Percentiles rank a stretch among this genome's conserved stretches.
Conservation (phyloP, 1,284 basidiomycete genomes). For the Phylloporus sp. region DNA sequence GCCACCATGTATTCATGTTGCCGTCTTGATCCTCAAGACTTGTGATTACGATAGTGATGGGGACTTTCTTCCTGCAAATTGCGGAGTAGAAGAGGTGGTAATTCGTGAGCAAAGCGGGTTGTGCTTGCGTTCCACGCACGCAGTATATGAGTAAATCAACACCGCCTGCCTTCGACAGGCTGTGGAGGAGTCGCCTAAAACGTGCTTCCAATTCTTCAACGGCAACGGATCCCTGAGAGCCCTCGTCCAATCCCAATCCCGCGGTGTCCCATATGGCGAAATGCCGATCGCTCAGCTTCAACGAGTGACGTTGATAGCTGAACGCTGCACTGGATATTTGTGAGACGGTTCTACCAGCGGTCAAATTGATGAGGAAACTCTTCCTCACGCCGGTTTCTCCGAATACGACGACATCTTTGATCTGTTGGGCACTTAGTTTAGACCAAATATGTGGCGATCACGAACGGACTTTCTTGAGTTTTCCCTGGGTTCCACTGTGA, state of each 20-base stretch:
- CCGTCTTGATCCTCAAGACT: conserved; percentile 35
- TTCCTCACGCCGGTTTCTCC: conserved; percentile 37
- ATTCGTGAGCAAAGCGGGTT: conserved; percentile 28
- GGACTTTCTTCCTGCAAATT: conserved; percentile 35
- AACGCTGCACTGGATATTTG: conserved; percentile 28
- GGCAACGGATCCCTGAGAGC: conserved; percentile 27
- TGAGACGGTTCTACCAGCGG: conserved; percentile 25
- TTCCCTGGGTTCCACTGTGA: neutral
- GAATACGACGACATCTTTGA: conserved; percentile 33
- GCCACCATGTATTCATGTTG: conserved; percentile 32
- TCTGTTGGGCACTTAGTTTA: conserved; percentile 7
- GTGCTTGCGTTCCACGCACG: conserved; percentile 30
- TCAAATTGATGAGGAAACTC: conserved; percentile 35
- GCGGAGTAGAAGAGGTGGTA: conserved; percentile 36
- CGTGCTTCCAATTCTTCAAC: conserved; percentile 26
- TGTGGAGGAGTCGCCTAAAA: conserved; percentile 26
- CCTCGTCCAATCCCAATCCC: conserved; percentile 35
- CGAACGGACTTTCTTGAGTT: conserved; percentile 17
- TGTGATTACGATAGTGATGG: conserved; percentile 34
- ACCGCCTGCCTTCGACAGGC: conserved; percentile 13
- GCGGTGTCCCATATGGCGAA: conserved; percentile 35
- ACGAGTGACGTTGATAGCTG: conserved; percentile 13
- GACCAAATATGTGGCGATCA: neutral
- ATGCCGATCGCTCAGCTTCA: conserved; percentile 18
- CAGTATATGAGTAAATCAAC: conserved; percentile 34